Evolutionary conservation across 805 yeast genomes (phyloP), one percentile per base, ranked within the genome.

Genomic region (Kregervanrija pseudodelftensis): DNA sequence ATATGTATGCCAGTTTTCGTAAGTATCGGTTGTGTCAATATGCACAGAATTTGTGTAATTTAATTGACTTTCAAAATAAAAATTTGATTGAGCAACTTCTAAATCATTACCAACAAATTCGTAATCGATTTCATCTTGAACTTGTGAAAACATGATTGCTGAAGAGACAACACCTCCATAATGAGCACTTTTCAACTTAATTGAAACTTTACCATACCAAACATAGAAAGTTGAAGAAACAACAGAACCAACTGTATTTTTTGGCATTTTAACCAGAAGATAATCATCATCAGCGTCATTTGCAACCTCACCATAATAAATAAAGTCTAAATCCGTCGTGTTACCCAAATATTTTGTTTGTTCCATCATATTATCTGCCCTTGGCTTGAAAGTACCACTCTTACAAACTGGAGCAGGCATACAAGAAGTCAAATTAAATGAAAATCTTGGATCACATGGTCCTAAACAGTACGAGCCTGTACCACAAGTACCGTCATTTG

Each of bases 121-220:
- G 59, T 66, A 80, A 74, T 90, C 97, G 56, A 89, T 75, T 73
- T 90, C 97, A 69, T 89, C 97, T 71, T 85, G 80, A 36, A 82
- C 87, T 60, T 85, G 85, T 8, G 95, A 85, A 64, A 79, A 82
- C 42, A 87, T 63, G 64, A 89, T 87, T 57, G 81, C 78, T 30
- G 95, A 90, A 12, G 95, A 74, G 47, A 89, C 76, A 33, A 89
- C 96, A 72, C 97, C 97, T 9, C 65, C 71, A 34, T 73, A 74
- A 58, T 79, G 85, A 1, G 96, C 84, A 0, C 91, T 70, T 68
- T 83, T 88, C 57, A 88, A 57, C 41, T 69, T 74, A 40, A 83
- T 81, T 31, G 80, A 68, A 31, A 87, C 73, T 60, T 80, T 85
- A 43, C 97, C 97, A 65, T 85, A 89, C 96, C 95, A 90, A 44